phyloP scores from a whole-genome alignment of 257 asterid species.

The Ilex aquifolium region DNA sequence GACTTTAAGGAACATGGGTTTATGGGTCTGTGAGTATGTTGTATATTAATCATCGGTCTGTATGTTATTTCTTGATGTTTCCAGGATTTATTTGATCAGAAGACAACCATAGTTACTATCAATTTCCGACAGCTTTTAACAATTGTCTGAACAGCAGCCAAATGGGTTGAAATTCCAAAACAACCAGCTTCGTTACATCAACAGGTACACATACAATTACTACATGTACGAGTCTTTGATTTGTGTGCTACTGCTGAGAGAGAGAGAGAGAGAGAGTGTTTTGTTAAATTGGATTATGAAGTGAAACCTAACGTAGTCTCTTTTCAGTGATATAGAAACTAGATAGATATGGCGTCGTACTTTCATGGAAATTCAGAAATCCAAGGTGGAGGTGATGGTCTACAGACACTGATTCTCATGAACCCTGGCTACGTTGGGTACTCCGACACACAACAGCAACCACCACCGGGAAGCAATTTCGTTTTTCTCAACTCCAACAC shows the following conservation, averaged over 20 bases:
- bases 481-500: slow-evolving; percentile 61
- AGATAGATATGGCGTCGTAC: slow-evolving; percentile 66
- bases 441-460: slow-evolving; percentile 48
- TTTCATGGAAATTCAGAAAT: slow-evolving; percentile 81
- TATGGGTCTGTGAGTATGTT: neutral
- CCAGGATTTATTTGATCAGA: slow-evolving; percentile 30
- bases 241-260: neutral
- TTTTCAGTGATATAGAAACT: slow-evolving; percentile 9
- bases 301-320: slow-evolving; percentile 18
- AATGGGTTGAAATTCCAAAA: slow-evolving; percentile 27
- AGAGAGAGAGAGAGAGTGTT: neutral
- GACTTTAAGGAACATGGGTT: neutral
- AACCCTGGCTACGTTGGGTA: slow-evolving; percentile 81
- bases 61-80: slow-evolving; percentile 12
- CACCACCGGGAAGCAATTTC: slow-evolving; percentile 35
- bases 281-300: neutral
- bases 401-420: slow-evolving; percentile 89
- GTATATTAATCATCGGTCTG: slow-evolving; percentile 15
- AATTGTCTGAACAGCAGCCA: slow-evolving; percentile 8
- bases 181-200: slow-evolving; percentile 13
- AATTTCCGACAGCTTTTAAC: slow-evolving; percentile 10
- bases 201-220: slow-evolving; percentile 9
- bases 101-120: slow-evolving; percentile 20
- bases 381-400: slow-evolving; percentile 65
- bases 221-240: neutral